Base-by-base conservation (phyloP, 2,329 filamentous ascomycete species). In the Nectriaceae sp. region DNA sequence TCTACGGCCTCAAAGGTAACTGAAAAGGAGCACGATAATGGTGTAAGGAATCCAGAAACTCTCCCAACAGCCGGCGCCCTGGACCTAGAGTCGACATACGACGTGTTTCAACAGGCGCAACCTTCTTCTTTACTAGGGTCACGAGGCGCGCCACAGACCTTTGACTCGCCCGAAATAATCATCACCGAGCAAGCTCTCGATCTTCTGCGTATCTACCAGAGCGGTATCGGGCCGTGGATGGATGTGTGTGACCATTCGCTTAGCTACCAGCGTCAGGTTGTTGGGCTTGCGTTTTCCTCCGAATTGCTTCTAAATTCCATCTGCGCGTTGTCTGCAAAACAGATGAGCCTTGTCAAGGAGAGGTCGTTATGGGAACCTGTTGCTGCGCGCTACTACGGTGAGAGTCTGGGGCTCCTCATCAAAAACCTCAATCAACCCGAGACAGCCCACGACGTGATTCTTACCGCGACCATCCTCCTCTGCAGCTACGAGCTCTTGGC, bases 401-500 rank as follows among this genome's bases (percentile, higher is more conserved):
- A 42, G 20, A 42, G 44, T 5, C 21, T 51, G 31, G 20, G 19
- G 3, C 16, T 45, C 2, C 15, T 51, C 21, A 45, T 45, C 15
- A 4, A 35, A 11, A 6, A 46, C 11, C 21, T 46, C 19, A 38
- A 35, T n/a, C 21, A 42, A n/a, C 21, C 11, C 4, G 24, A 26
- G 4, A 42, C 13, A 5, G 38, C 5, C 11, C 19, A 21, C 5
- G 48, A 46, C 13, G 35, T 42, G 3, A 16, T 37, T 3, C 21
- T 51, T 5, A 41, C 44, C 3, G 20, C 49, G 20, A 43, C 44
- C 5, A 45, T 51, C 13, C 37, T 47, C 10, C 49, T 51, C 3
- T 35, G 40, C 41, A 51, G 44, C 37, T 51, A 47, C 24, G 49
- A 51, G 29, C 39, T 51, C 16, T 36, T 42, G 13, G 40, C 40